Conservation (phyloP, 805 yeast species). For the Saturnispora zaruensis region DNA sequence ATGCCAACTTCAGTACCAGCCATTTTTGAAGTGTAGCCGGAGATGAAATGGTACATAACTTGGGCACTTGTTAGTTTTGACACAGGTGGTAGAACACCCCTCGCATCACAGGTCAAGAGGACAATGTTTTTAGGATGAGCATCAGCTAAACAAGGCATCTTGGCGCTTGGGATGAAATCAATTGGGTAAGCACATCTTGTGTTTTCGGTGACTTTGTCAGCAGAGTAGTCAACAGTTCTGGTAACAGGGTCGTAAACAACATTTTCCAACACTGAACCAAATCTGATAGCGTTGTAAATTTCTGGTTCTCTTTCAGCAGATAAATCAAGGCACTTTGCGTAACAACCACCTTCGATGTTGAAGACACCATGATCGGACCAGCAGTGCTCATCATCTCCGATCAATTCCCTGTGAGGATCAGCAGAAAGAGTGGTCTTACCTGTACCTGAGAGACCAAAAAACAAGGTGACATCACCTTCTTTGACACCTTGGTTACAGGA, state of each 20-base stretch:
- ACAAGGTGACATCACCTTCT: slow-evolving; percentile 81
- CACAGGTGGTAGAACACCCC: slow-evolving; percentile 96
- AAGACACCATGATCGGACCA: slow-evolving; percentile 98
- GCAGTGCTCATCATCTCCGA: slow-evolving; percentile 99
- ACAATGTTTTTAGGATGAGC: slow-evolving; percentile 88
- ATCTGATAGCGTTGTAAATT: slow-evolving; percentile 87
- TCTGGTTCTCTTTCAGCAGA: slow-evolving; percentile 94
- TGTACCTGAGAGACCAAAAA: slow-evolving; percentile 96
- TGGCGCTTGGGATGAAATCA: slow-evolving; percentile 91
- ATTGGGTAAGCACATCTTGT: slow-evolving; percentile 99
- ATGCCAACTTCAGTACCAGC: slow-evolving; percentile 99
- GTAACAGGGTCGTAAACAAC: slow-evolving; percentile 74
- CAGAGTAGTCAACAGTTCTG: slow-evolving; percentile 79
- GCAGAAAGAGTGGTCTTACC: slow-evolving; percentile 98
- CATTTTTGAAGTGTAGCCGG: slow-evolving; percentile 98
- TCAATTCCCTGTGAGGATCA: slow-evolving; percentile 85
- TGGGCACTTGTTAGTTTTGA: slow-evolving; percentile 89
- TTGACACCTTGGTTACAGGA: slow-evolving; percentile 85
- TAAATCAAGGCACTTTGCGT: slow-evolving; percentile 92
- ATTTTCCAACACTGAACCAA: slow-evolving; percentile 92
- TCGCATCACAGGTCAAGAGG: slow-evolving; percentile 92
- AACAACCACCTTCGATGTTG: slow-evolving; percentile 99
- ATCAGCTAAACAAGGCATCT: slow-evolving; percentile 88
- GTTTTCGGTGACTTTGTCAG: slow-evolving; percentile 83
- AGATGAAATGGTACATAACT: slow-evolving; percentile 97